Base-by-base conservation (phyloP, 495 filamentous ascomycete species). In the Aspergillus funiculosus region DNA sequence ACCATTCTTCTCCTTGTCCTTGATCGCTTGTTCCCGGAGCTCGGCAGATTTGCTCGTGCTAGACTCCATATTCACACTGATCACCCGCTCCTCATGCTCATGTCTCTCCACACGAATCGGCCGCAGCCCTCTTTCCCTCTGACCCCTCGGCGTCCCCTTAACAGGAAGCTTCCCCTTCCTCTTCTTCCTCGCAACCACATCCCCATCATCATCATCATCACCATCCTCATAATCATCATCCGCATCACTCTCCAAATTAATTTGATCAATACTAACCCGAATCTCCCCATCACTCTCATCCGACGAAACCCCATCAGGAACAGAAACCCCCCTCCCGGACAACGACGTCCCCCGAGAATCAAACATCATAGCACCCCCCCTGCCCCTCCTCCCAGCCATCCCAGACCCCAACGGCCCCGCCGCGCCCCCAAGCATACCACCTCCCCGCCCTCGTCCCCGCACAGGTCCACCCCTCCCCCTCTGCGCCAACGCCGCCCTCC, bases 21-120 rank as follows among this genome's bases (percentile, higher is more conserved):
- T 45, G 1, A n/a, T 59, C 15, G 64, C 66, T 53, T 69, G 54
- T 19, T 61, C 45, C 15, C 66, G 62, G 4, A 71, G 34, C 41
- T 73, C 64, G 5, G 71, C 69, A 2, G 73, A 63, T 27, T 64
- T 66, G n/a, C 57, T 57, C 14, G 68, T 62, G 53, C 68, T 76
- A 3, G 73, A 71, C 39, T 78, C 75, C 56, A 73, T 75, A 42
- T 75, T 72, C 30, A 78, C 69, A 46, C 66, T 69, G 24, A 72
- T 53, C 8, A 61, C 54, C 13, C 74, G 64, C 31, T 77, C 75
- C 38, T 70, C 66, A 58, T 79, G 76, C 41, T 73, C 70, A 52
- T 72, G 63, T 47, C 73, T 65, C 40, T 72, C 64, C 21, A 77
- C 61, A 8, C 75, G 67, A 31, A 77, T 61, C 3, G 76, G 76